phyloP scores from a whole-genome alignment of 2,329 filamentous ascomycete species.

The Pyrenophora tritici-repentis region DNA sequence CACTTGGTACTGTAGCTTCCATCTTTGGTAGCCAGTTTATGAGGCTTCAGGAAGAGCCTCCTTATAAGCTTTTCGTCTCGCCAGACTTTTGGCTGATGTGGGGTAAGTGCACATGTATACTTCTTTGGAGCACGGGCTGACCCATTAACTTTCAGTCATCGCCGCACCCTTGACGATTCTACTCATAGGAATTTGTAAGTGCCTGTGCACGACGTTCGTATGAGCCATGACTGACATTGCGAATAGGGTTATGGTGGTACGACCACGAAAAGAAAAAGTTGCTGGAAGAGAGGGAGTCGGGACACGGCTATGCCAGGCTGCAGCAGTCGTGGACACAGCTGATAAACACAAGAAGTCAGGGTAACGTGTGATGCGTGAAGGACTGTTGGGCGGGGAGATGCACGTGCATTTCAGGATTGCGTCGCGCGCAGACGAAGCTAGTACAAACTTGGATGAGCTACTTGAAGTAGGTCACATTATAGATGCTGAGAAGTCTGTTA shows the following conservation, averaged over 20 bases:
- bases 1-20: conserved; percentile 42
- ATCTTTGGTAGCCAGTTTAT: conserved; percentile 42
- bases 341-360: neutral
- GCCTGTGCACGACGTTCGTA: no score
- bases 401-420: no score
- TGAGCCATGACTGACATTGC: neutral
- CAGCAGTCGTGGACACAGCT: conserved; percentile 12
- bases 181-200: conserved; percentile 16
- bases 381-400: no score
- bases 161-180: conserved; percentile 28
- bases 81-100: conserved; percentile 40
- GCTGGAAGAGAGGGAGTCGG: conserved; percentile 10
- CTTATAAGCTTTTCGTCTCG: conserved; percentile 29
- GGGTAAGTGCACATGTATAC: conserved; percentile 2
- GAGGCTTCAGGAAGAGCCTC: conserved; percentile 23
- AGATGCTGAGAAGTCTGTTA: no score
- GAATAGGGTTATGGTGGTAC: conserved; percentile 34
- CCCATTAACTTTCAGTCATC: conserved; percentile 14
- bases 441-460: no score
- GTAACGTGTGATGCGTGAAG: no score
- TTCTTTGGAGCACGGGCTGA: neutral
- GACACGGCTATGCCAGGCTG: conserved; percentile 27
- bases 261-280: conserved; percentile 19
- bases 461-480: no score
- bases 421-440: no score